Conservation (phyloP, 208 protist genomes). For the Trypanosoma lewisi region DNA sequence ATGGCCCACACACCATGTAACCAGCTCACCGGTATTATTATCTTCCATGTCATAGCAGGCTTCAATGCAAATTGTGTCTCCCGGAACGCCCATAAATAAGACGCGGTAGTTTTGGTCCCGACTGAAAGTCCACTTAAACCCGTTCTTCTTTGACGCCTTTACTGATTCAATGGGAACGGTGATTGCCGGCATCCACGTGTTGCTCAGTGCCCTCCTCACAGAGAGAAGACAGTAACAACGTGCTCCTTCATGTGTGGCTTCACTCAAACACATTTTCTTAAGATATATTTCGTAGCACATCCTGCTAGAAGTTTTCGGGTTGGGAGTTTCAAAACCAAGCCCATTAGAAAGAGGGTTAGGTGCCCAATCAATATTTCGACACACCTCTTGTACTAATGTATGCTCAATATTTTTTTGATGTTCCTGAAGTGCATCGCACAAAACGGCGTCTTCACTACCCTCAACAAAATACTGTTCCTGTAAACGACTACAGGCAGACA, state of each 20-base stretch:
- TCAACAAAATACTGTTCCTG: conserved; percentile 13
- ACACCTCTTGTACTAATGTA: background rate
- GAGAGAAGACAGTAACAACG: conserved; percentile 77
- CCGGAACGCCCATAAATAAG: conserved; percentile 33
- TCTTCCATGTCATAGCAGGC: conserved; percentile 65
- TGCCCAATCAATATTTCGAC: conserved; percentile 6
- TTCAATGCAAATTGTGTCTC: conserved; percentile 71
- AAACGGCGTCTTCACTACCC: conserved; percentile 6
- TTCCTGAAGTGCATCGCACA: conserved; percentile 1
- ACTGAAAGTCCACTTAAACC: conserved; percentile 65
- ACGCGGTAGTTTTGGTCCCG: conserved; percentile 25
- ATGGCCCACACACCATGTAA: conserved; percentile 75
- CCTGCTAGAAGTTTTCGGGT: conserved; percentile 9
- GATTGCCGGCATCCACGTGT: conserved; percentile 58
- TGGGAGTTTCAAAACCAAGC: background rate
- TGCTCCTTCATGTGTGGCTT: conserved; percentile 25
- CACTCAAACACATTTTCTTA: conserved; percentile 52
- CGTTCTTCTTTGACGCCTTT: conserved; percentile 30
- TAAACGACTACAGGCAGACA: conserved; percentile 2
- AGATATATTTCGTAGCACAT: conserved; percentile 30
- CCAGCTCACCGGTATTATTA: conserved; percentile 12
- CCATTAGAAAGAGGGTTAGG: conserved; percentile 3
- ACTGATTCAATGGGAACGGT: conserved; percentile 43
- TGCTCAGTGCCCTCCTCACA: conserved; percentile 33
- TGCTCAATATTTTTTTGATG: background rate